Percentiles rank a stretch among this genome's conserved stretches.
Evolutionary conservation across 2,329 filamentous ascomycete species (phyloP).

Genomic region (Colletotrichum lentis): DNA sequence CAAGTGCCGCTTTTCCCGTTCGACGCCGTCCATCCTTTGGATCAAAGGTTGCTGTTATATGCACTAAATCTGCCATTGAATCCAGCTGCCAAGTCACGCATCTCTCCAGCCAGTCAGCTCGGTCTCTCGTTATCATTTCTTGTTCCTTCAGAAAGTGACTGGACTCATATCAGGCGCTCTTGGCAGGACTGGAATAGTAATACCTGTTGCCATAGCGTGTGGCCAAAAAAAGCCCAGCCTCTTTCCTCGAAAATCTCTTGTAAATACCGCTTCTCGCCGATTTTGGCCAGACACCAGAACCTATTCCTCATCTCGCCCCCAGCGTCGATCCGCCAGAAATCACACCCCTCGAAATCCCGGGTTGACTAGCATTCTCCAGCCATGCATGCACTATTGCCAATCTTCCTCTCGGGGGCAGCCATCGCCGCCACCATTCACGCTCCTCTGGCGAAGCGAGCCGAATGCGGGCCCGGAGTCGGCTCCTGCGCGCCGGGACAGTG

Average conservation of each 20-base stretch:
- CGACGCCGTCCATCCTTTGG: constrained; percentile 7
- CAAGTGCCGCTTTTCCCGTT: constrained; percentile 24
- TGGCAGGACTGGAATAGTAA: constrained; percentile 18
- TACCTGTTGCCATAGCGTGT: not conserved
- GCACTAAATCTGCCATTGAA: constrained; percentile 20
- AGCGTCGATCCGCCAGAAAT: constrained; percentile 31
- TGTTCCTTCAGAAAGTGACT: not conserved
- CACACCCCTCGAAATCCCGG: constrained; percentile 24
- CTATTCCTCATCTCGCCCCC: constrained; percentile 20
- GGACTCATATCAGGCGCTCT: constrained; percentile 14
- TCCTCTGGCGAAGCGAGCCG: constrained; percentile 37
- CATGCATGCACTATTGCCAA: constrained; percentile 32
- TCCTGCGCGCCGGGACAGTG: constrained; percentile 47
- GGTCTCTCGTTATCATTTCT: not conserved
- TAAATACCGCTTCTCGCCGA: constrained; percentile 32
- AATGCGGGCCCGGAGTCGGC: constrained; percentile 49
- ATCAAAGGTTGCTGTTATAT: constrained; percentile 15
- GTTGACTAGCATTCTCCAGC: constrained; percentile 17
- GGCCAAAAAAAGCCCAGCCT: not conserved
- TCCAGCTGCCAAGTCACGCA: constrained; percentile 25
- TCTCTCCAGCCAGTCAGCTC: constrained; percentile 4
- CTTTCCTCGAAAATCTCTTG: constrained; percentile 15
- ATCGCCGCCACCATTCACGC: constrained; percentile 31
- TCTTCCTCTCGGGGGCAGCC: constrained; percentile 32
- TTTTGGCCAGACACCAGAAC: not conserved